Evolutionary conservation across 1,284 basidiomycete genomes (phyloP).

Genomic region (Ganoderma meredithae): DNA sequence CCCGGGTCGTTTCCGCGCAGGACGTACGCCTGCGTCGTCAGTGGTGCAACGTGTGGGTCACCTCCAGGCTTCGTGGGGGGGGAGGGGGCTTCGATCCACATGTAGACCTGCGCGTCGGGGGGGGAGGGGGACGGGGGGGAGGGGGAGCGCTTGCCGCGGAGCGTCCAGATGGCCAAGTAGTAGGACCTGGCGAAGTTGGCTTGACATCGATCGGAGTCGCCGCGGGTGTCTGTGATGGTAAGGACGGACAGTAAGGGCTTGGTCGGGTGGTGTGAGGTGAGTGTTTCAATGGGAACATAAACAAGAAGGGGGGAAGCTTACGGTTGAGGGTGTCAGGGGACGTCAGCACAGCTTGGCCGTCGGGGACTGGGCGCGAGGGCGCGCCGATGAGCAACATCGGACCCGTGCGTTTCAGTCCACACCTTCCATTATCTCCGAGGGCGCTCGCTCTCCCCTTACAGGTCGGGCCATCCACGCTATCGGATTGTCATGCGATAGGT

Average conservation of each 20-base stretch:
- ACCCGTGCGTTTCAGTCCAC: slow-evolving; percentile 25
- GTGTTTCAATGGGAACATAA: not conserved
- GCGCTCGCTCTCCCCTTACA: slow-evolving; percentile 20
- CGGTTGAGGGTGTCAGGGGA: slow-evolving; percentile 33
- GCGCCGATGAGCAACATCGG: slow-evolving; percentile 39
- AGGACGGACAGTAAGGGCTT: slow-evolving; percentile 36
- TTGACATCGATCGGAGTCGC: slow-evolving; percentile 42
- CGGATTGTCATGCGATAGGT: slow-evolving; percentile 26
- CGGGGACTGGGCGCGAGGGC: slow-evolving; percentile 35
- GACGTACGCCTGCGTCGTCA: slow-evolving; percentile 42
- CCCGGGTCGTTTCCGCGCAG: slow-evolving; percentile 36
- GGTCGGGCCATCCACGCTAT: slow-evolving; percentile 21
- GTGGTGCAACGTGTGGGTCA: slow-evolving; percentile 1
- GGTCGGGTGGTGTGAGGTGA: not conserved
- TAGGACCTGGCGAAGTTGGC: slow-evolving; percentile 26
- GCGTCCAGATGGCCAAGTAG: slow-evolving; percentile 35
- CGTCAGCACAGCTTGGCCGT: slow-evolving; percentile 40
- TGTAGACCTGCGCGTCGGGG: slow-evolving; percentile 35
- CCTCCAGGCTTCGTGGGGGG: no score
- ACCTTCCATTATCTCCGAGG: slow-evolving; percentile 30
- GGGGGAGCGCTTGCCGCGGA: slow-evolving; percentile 41
- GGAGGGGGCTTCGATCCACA: slow-evolving; percentile 24
- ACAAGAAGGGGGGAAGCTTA: slow-evolving; percentile 15
- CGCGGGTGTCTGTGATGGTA: slow-evolving; percentile 28
- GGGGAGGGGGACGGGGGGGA: no score